A percentile compares a stretch with the other conserved stretches of the same genome.
Evolutionary conservation across 2,329 filamentous ascomycete species (phyloP).

Genomic region (Amylocarpus encephaloides): DNA sequence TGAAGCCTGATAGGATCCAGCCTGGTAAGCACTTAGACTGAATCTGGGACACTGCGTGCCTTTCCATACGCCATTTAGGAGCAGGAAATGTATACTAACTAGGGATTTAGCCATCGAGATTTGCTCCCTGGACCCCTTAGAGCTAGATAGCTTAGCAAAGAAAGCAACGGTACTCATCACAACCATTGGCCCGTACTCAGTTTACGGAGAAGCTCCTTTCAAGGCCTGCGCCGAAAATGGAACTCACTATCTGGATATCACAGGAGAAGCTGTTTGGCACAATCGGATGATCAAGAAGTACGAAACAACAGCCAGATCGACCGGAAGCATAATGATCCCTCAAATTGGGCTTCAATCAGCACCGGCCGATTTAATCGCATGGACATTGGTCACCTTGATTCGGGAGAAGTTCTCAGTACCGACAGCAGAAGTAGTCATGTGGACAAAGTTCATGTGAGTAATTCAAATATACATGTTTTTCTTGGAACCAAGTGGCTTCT

Average conservation of each 20-base stretch:
- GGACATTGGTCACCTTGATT: conserved; percentile 42
- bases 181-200: conserved; percentile 52
- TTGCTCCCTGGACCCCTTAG: conserved; percentile 40
- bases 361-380: conserved; percentile 53
- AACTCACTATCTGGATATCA: conserved; percentile 60
- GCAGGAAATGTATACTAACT: neutral
- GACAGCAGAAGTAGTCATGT: conserved; percentile 49
- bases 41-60: neutral
- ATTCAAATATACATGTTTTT: no score
- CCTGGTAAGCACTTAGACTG: conserved; percentile 50
- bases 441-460: conserved; percentile 37
- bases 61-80: neutral
- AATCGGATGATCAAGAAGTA: conserved; percentile 56
- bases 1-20: conserved; percentile 62
- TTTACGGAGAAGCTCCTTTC: conserved; percentile 52
- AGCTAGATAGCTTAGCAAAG: conserved; percentile 44
- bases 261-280: conserved; percentile 54
- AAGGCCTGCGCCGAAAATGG: conserved; percentile 55
- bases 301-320: conserved; percentile 44
- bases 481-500: neutral
- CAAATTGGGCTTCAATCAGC: conserved; percentile 58
- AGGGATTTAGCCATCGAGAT: conserved; percentile 44
- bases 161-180: conserved; percentile 53
- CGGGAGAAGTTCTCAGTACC: conserved; percentile 43
- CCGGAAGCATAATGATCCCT: conserved; percentile 54